A percentile compares a stretch with the other conserved stretches of the same genome.
These are phyloP conservation scores for Kappamyces sp. DNA, from an alignment of 192 early-diverging fungal genomes.

Conservation along the genomic window DNA sequence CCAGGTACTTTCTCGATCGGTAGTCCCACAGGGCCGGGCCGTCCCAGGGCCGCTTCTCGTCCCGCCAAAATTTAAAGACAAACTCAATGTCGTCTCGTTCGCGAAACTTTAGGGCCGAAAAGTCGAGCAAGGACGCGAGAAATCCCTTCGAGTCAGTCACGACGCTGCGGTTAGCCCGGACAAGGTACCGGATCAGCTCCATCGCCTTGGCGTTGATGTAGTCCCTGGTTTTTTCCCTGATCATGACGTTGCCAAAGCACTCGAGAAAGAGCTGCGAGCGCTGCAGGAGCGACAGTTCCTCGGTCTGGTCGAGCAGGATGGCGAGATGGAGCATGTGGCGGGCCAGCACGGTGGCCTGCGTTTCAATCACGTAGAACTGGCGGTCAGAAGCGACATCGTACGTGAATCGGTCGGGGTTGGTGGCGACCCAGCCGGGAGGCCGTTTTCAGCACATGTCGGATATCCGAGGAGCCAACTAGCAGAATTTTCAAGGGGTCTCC, in stretches of 20 bases:
- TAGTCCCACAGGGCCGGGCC: constrained; percentile 30
- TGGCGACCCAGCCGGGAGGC: constrained; percentile 30
- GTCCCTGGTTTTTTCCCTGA: constrained; percentile 35
- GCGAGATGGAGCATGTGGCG: constrained; percentile 41
- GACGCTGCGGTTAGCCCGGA: constrained; percentile 13
- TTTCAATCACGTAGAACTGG: constrained; percentile 51
- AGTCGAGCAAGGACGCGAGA: constrained; percentile 32
- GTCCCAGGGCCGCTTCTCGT: constrained; percentile 34
- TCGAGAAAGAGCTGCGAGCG: constrained; percentile 45
- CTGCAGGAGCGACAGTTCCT: constrained; percentile 27
- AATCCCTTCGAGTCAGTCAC: constrained; percentile 33
- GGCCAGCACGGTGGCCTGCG: constrained; percentile 36
- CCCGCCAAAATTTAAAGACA: constrained; percentile 50
- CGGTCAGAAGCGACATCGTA: constrained; percentile 8
- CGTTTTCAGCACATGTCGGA: constrained; percentile 46
- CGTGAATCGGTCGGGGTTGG: constrained; percentile 12
- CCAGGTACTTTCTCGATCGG: constrained; percentile 31
- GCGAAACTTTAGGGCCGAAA: constrained; percentile 38
- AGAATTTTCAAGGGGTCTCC: constrained; percentile 29
- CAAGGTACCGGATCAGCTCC: constrained; percentile 28
- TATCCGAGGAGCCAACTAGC: constrained; percentile 37
- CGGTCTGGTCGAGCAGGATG: constrained; percentile 25
- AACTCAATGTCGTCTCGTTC: constrained; percentile 54
- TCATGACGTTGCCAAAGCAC: constrained; percentile 43
- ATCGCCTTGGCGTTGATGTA: constrained; percentile 19